Evolutionary conservation across 495 filamentous ascomycete species (phyloP).

Genomic region (Articulospora tetracladia): DNA sequence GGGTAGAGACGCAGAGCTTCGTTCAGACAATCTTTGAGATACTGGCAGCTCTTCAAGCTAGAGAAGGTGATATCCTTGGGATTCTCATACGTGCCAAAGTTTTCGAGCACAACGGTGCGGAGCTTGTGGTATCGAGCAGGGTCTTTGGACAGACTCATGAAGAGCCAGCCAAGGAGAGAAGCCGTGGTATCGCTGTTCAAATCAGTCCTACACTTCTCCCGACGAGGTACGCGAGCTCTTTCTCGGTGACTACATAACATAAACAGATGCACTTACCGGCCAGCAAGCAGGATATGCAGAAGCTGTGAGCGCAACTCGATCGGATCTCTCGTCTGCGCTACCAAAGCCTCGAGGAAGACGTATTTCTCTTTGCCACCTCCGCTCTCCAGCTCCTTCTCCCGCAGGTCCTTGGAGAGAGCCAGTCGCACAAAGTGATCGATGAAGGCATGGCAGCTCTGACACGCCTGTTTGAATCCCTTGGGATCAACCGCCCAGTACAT

Average conservation of each 20-base stretch:
- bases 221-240: no score
- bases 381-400: conserved; percentile 5
- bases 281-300: conserved; percentile 48
- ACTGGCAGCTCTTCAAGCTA: conserved; percentile 36
- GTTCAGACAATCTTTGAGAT: conserved; percentile 45
- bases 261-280: conserved; percentile 20
- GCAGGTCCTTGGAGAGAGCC: conserved; percentile 25
- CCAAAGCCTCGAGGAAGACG: conserved; percentile 47
- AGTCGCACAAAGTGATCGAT: conserved; percentile 26
- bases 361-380: conserved; percentile 31
- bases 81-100: conserved; percentile 25
- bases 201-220: no score
- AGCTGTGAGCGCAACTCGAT: conserved; percentile 39
- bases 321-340: conserved; percentile 33
- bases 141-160: conserved; percentile 13
- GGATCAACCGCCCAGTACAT: conserved; percentile 11
- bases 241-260: neutral
- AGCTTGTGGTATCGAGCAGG: conserved; percentile 32
- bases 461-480: conserved; percentile 13
- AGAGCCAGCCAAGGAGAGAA: conserved; percentile 35
- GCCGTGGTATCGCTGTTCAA: conserved; percentile 54
- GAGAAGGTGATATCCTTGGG: conserved; percentile 27
- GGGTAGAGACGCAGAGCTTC: conserved; percentile 44
- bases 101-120: conserved; percentile 30
- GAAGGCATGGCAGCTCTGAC: conserved; percentile 17